These are phyloP conservation scores for Trichosporon faecale DNA, from an alignment of 1,284 basidiomycete genomes.

Conservation along the genomic window DNA sequence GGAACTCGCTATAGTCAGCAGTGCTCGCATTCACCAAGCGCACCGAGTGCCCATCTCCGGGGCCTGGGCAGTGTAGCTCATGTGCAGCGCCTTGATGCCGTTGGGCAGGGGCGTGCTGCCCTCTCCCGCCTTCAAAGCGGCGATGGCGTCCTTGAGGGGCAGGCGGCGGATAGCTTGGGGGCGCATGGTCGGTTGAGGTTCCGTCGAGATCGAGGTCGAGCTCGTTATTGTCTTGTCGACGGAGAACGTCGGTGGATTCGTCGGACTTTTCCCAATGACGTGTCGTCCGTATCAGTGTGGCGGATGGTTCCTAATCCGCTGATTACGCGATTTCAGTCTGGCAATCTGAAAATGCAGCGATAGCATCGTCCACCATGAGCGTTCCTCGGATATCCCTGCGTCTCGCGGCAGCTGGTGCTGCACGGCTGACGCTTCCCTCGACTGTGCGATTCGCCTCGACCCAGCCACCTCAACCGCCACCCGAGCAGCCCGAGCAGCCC, in stretches of 20 bases:
- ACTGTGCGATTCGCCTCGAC: background rate
- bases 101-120: slow-evolving; percentile 28
- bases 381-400: background rate
- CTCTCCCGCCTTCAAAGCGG: slow-evolving; percentile 26
- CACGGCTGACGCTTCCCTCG: background rate
- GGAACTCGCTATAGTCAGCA: slow-evolving; percentile 35
- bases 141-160: slow-evolving; percentile 32
- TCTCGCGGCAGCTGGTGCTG: background rate
- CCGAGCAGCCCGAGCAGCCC: background rate
- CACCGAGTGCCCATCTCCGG: slow-evolving; percentile 37
- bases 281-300: background rate
- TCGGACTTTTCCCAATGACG: slow-evolving; percentile 1
- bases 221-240: background rate
- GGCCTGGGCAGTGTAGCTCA: slow-evolving; percentile 38
- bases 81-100: slow-evolving; percentile 27
- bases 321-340: background rate
- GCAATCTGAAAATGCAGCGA: background rate
- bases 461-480: background rate
- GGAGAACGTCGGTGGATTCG: background rate
- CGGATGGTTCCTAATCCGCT: background rate
- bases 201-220: background rate
- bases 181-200: background rate
- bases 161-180: slow-evolving; percentile 27
- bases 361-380: background rate
- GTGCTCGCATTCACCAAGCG: slow-evolving; percentile 14